A percentile compares a stretch with the other conserved stretches of the same genome.
phyloP scores from a whole-genome alignment of 2,329 filamentous ascomycete genomes.

The Colletotrichum liriopes region DNA sequence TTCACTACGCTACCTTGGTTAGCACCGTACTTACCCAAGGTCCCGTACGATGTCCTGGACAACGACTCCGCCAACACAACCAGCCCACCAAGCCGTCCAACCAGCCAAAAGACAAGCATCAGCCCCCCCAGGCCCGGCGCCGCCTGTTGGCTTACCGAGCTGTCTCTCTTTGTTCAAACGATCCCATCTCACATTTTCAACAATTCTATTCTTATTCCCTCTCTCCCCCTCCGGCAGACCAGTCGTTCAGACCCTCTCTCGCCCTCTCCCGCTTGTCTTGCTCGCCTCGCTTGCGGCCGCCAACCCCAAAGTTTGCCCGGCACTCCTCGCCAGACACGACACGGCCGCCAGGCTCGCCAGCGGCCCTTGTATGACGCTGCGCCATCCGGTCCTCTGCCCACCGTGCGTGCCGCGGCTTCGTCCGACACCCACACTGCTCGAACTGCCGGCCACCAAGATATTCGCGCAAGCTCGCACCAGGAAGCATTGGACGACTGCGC shows the following conservation, averaged over 20 bases:
- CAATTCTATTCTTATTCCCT: constrained; percentile 7
- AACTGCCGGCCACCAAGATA: constrained; percentile 37
- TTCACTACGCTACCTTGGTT: not conserved
- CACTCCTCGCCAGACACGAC: not conserved
- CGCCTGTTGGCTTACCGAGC: constrained; percentile 20
- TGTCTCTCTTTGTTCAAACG: constrained; percentile 16
- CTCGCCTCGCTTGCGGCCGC: not conserved
- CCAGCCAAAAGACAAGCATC: constrained; percentile 19
- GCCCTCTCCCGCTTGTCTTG: not conserved
- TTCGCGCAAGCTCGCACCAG: constrained; percentile 40
- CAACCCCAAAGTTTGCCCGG: not conserved
- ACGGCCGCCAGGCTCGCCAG: constrained; percentile 5
- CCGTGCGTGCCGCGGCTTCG: constrained; percentile 24
- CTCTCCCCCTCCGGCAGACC: not conserved
- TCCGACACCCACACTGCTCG: constrained; percentile 31
- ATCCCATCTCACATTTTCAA: constrained; percentile 26
- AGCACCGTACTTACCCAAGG: not conserved
- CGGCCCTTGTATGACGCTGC: constrained; percentile 35
- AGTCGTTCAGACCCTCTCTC: not conserved
- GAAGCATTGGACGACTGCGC: constrained; percentile 34
- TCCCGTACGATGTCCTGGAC: not conserved
- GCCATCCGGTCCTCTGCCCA: constrained; percentile 15
- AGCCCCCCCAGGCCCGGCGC: constrained; percentile 21
- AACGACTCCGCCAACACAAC: constrained; percentile 7
- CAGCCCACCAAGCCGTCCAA: not conserved